These are phyloP conservation scores for Talaromyces atroroseus DNA, from an alignment of 2,329 filamentous ascomycete genomes.

Conservation along the genomic window DNA sequence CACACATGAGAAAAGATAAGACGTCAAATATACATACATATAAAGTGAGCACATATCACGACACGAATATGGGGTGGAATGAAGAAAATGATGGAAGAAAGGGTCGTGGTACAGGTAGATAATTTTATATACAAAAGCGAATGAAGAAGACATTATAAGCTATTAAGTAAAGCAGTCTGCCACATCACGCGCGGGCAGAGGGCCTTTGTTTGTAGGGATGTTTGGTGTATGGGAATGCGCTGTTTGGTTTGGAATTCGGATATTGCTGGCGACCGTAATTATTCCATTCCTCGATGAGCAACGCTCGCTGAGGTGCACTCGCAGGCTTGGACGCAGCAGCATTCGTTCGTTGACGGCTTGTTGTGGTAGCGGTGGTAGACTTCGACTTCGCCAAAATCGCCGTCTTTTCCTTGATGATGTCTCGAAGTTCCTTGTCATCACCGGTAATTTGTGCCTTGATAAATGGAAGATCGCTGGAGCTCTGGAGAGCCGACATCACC, in stretches of 20 bases:
- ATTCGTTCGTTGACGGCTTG: conserved; percentile 16
- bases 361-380: conserved; percentile 14
- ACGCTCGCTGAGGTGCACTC: conserved; percentile 39
- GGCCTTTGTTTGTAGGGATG: conserved; percentile 29
- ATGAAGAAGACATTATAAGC: conserved; percentile 8
- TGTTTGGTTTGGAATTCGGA: conserved; percentile 23
- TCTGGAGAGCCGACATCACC: conserved; percentile 69
- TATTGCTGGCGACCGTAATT: conserved; percentile 6
- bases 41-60: conserved; percentile 21
- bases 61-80: conserved; percentile 12
- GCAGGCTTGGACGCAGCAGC: conserved; percentile 26
- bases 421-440: conserved; percentile 65
- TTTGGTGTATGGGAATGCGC: conserved; percentile 27
- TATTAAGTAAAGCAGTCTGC: no score
- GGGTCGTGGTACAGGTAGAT: conserved; percentile 4
- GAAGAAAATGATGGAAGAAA: background rate
- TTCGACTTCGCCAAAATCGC: conserved; percentile 26
- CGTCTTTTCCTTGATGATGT: conserved; percentile 61
- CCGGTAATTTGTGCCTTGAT: conserved; percentile 78
- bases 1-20: background rate
- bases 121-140: conserved; percentile 21
- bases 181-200: conserved; percentile 9
- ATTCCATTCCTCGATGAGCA: conserved; percentile 38
- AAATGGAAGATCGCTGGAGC: conserved; percentile 54
- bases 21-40: conserved; percentile 10